Base-by-base conservation (phyloP, 108 stramenopile genomes). In the Nannochloropsis salina region DNA sequence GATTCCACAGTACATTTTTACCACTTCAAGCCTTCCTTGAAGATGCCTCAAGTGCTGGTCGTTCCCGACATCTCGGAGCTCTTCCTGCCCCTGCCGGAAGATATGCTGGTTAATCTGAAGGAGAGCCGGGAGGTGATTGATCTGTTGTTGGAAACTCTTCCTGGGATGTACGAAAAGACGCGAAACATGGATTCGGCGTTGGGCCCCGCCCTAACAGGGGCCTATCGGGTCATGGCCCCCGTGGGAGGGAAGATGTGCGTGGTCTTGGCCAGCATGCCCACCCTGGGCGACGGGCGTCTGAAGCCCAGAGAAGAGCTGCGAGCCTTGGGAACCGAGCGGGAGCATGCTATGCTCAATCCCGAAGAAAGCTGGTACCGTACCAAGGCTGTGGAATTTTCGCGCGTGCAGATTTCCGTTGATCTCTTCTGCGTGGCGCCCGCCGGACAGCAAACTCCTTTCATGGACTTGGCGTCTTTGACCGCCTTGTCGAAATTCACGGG, bases 211-310 rank as follows among this genome's bases (percentile, higher is more conserved):
- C 92, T 98, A 8, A 95, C 95, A 87, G 97, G 96, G 22, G 97
- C 96, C 2, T 95, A 96, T 86, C 95, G 95, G 9, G 96, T 98
- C 44, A 96, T 96, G 92, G 96, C 96, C 43, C 93, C 94, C 84
- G 92, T 99, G 45, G 99, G 99, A 9, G 99, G 99, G 9, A 99
- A 99, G 89, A 94, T 99, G 95, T 89, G 92, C 45, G 95, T 98
- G 18, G 96, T 97, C 86, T 95, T 95, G 87, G 92, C 95, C 9
- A 87, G 92, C 31, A 88, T 98, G 83, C 99, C 99, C 22, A 95
- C 95, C 74, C 47, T 96, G 83, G 96, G 97, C 42, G 96, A 97
- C 86, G 97, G 96, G 5, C 86, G 92, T 9, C 91, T 99, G 81
- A 93, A 92, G 85, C 88, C 89, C 82, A 91, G 99, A 41, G 99